These are phyloP conservation scores for Podaxis rugospora DNA, from an alignment of 768 basidiomycete genomes.

Conservation along the genomic window DNA sequence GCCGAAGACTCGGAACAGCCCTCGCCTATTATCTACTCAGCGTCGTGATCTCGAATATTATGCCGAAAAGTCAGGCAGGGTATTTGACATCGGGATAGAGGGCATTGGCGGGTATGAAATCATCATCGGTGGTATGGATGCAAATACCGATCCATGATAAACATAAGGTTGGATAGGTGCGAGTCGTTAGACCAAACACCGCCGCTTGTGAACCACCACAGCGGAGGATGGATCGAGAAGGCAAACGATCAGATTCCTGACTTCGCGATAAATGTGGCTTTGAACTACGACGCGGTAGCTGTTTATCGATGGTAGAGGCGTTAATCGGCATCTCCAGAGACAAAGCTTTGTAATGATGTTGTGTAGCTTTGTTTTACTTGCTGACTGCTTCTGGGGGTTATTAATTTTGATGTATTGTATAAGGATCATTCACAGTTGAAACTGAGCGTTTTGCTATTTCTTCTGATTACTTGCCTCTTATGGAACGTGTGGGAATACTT, in stretches of 20 bases:
- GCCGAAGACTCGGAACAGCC: neutral
- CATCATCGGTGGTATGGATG: conserved; percentile 4
- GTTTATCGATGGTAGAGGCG: too few species aligned
- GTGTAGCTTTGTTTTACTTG: too few species aligned
- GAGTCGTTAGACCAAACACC: neutral
- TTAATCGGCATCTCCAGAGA: too few species aligned
- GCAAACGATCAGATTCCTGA: neutral
- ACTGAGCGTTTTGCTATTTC: too few species aligned
- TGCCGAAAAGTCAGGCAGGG: neutral
- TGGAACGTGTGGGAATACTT: too few species aligned
- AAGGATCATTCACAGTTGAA: too few species aligned
- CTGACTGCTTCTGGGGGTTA: too few species aligned
- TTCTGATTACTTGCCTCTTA: too few species aligned
- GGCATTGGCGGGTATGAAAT: neutral
- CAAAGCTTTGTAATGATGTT: too few species aligned
- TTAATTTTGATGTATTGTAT: too few species aligned
- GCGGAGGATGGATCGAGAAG: neutral
- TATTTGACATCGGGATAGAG: neutral
- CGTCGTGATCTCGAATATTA: neutral
- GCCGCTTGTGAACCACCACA: neutral
- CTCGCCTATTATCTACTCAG: neutral
- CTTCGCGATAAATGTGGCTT: neutral
- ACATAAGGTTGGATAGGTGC: neutral
- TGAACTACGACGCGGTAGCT: neutral
- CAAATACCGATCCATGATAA: neutral